phyloP scores from a whole-genome alignment of 2,329 filamentous ascomycete genomes.

The Seiridium cupressi region DNA sequence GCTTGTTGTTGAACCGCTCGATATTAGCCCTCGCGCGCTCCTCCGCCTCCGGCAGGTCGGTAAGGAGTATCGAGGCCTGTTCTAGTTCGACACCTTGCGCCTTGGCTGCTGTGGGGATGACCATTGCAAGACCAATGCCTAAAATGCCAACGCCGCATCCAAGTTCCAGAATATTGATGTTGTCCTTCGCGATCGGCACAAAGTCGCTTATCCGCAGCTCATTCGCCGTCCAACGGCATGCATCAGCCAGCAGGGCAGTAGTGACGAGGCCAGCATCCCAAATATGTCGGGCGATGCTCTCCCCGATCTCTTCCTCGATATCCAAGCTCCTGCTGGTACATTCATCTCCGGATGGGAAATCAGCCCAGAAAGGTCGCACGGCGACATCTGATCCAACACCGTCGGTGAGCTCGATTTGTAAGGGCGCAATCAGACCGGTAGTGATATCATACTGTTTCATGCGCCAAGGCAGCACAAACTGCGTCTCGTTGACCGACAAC shows the following conservation, averaged over 20 bases:
- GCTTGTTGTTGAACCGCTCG: conserved; percentile 1
- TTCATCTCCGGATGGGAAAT: not conserved
- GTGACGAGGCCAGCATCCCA: conserved; percentile 57
- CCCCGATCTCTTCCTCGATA: conserved; percentile 56
- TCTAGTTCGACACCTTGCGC: conserved; percentile 12
- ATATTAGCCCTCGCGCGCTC: conserved; percentile 49
- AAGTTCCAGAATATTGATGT: conserved; percentile 50
- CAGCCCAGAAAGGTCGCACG: conserved; percentile 17
- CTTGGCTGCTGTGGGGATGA: conserved; percentile 22
- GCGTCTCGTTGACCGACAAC: not conserved
- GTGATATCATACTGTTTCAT: conserved; percentile 17
- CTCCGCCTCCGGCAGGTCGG: conserved; percentile 55
- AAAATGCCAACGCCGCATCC: conserved; percentile 57
- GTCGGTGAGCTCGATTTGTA: conserved; percentile 17
- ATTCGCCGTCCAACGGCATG: conserved; percentile 10
- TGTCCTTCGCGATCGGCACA: conserved; percentile 17
- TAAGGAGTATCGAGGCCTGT: conserved; percentile 42
- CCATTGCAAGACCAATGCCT: conserved; percentile 45
- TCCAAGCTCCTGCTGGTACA: conserved; percentile 26
- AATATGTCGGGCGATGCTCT: conserved; percentile 58
- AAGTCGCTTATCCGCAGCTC: conserved; percentile 8
- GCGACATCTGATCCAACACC: conserved; percentile 19
- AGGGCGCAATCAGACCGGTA: conserved; percentile 22
- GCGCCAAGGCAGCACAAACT: not conserved
- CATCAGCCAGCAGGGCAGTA: conserved; percentile 32